phyloP scores from a whole-genome alignment of 2,329 filamentous ascomycete species.

The Fusarium dlaminii region DNA sequence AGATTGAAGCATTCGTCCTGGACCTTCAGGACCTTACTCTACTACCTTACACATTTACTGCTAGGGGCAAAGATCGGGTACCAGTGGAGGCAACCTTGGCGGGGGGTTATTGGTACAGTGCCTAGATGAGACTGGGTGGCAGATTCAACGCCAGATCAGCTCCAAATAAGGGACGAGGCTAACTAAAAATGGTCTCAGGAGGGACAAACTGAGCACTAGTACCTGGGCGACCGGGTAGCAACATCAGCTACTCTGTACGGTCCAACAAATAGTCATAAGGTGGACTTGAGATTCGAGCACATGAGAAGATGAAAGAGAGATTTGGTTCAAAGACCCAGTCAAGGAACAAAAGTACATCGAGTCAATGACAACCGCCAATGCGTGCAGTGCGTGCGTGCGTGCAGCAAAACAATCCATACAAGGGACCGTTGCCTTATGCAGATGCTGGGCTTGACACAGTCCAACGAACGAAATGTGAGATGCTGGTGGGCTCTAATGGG shows the following conservation, averaged over 20 bases:
- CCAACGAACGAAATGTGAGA: constrained; percentile 26
- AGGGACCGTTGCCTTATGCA: constrained; percentile 15
- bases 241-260: constrained; percentile 2
- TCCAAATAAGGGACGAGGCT: constrained; percentile 11
- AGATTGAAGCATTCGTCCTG: neutral
- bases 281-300: neutral
- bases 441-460: constrained; percentile 4
- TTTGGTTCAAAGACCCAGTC: neutral
- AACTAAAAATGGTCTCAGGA: constrained; percentile 19
- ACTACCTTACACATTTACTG: neutral
- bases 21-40: neutral
- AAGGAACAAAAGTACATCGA: neutral
- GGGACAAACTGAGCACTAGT: neutral
- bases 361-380: constrained; percentile 11
- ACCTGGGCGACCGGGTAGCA: constrained; percentile 19
- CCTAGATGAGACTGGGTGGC: constrained; percentile 1
- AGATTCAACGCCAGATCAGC: constrained; percentile 27
- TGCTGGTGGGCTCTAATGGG: constrained; percentile 25
- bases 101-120: constrained; percentile 1
- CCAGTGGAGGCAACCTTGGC: constrained; percentile 21
- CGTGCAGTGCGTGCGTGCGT: neutral
- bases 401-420: constrained; percentile 5
- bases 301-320: neutral
- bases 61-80: constrained; percentile 31
- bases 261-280: neutral